These are phyloP conservation scores for Crithidia fasciculata DNA, from an alignment of 208 protist species.

Conservation along the genomic window DNA sequence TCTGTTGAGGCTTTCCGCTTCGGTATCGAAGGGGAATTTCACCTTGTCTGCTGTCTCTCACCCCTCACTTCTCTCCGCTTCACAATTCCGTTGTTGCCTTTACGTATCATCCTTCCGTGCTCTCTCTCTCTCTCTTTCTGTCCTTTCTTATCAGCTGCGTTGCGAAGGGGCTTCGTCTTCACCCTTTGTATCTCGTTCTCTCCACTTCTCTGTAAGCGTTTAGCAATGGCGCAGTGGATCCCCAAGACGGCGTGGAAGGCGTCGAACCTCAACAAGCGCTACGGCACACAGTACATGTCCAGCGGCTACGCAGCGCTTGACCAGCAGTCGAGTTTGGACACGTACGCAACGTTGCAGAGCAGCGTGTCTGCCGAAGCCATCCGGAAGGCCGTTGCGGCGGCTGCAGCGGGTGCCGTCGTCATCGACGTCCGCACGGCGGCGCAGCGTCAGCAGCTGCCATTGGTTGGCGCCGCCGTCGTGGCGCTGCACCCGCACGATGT, in stretches of 20 bases:
- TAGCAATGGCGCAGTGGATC: constrained; percentile 85
- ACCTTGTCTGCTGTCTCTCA: not conserved
- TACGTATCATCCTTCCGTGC: no score
- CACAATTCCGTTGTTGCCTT: not conserved
- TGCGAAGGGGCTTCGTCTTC: not conserved
- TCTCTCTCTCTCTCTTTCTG: no score
- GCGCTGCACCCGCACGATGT: constrained; percentile 80
- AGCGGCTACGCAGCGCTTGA: constrained; percentile 35
- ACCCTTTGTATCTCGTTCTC: not conserved
- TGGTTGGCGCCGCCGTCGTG: constrained; percentile 36
- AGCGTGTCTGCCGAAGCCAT: constrained; percentile 2
- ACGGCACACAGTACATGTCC: constrained; percentile 67
- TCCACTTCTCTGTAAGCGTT: not conserved
- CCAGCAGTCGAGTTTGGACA: constrained; percentile 28
- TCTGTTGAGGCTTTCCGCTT: not conserved
- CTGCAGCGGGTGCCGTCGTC: constrained; percentile 38
- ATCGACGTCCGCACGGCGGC: constrained; percentile 70
- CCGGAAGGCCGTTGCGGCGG: constrained; percentile 4
- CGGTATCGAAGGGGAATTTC: not conserved
- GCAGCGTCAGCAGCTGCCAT: constrained; percentile 39
- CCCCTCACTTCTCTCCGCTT: not conserved
- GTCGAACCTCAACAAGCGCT: constrained; percentile 88
- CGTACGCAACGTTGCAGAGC: constrained; percentile 37
- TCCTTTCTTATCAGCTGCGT: no score
- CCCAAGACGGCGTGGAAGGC: constrained; percentile 89